Evolutionary conservation across 2,329 filamentous ascomycete species (phyloP), one percentile per base, ranked within the genome.

Genomic region (Macrophomina tecta): DNA sequence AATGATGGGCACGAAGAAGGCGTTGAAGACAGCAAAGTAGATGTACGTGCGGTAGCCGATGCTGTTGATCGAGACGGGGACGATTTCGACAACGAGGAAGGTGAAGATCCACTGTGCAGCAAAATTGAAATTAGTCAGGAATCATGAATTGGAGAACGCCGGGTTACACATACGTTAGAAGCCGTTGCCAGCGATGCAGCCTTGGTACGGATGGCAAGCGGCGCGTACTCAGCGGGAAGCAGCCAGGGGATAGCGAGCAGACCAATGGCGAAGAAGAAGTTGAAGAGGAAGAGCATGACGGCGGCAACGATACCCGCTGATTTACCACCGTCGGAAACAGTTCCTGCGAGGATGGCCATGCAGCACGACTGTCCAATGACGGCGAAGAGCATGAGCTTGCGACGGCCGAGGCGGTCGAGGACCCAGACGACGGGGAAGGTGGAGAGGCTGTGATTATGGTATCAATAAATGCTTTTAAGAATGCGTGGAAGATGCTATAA

Each of bases 151-250:
- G n/a, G 1, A 80, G 70, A 4, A 79, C 77, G 1, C 79, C 18
- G 6, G 28, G 12, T 6, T 0, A 12, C 3, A 18, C 28, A 16
- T 45, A 53, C 49, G 71, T 81, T 81, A 5, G 76, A 75, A 0
- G 77, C 77, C 7, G 79, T 80, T 18, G 1, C 70, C 11, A 80
- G 68, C 5, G 78, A 75, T 5, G 78, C 76, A 8, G 77, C 79
- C 16, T 75, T 75, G 1, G 78, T 78, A 14, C 80, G 77, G 63
- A 5, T 81, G 70, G 8, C 80, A 78, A 5, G 81, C 14, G 64
- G 64, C 23, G 64, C 77, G 51, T 82, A 82, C 70, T 84, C 82
- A 18, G 81, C 82, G 1, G 80, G 81, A 11, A 82, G 69, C 1
- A 69, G 64, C 61, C 69, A 65, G 12, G 69, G 64, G 16, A 72